Evolutionary conservation across 345 rosid genomes (phyloP).

Genomic region (Viola odorata): DNA sequence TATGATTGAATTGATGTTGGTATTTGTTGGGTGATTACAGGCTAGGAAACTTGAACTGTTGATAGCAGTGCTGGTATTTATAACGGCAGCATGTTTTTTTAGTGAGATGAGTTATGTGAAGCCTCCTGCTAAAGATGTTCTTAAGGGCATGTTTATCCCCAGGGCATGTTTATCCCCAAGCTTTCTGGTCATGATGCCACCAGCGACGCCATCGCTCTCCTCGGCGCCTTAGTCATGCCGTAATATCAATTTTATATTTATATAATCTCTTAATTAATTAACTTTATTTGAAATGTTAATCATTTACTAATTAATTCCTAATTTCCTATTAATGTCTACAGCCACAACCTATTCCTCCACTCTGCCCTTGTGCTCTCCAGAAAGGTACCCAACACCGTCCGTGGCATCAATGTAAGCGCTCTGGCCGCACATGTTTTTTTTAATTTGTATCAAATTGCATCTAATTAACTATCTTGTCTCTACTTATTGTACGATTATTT

Average conservation of each 20-base stretch:
- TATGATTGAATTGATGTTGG: background rate
- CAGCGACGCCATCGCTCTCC: constrained; percentile 37
- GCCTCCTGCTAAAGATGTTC: constrained; percentile 27
- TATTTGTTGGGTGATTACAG: constrained; percentile 2
- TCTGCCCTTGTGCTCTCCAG: constrained; percentile 39
- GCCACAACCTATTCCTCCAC: constrained; percentile 44
- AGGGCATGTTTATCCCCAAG: constrained; percentile 39
- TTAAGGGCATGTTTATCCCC: constrained; percentile 37
- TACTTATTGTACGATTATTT: no score
- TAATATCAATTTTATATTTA: background rate
- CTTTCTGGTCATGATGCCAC: constrained; percentile 33
- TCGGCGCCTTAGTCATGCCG: constrained; percentile 51
- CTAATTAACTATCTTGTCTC: no score
- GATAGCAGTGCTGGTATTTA: constrained; percentile 31
- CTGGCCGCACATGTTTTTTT: no score
- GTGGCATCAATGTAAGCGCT: constrained; percentile 40
- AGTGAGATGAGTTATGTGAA: constrained; percentile 37
- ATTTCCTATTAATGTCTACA: constrained; percentile 9
- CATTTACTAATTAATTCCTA: no score
- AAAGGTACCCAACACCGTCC: constrained; percentile 39
- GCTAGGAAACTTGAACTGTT: constrained; percentile 36
- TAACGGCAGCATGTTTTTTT: constrained; percentile 40
- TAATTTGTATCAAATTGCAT: no score
- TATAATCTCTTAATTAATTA: background rate
- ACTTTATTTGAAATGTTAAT: no score